These are phyloP conservation scores for Histomonas meleagridis DNA, from an alignment of 208 protist species.

Conservation along the genomic window DNA sequence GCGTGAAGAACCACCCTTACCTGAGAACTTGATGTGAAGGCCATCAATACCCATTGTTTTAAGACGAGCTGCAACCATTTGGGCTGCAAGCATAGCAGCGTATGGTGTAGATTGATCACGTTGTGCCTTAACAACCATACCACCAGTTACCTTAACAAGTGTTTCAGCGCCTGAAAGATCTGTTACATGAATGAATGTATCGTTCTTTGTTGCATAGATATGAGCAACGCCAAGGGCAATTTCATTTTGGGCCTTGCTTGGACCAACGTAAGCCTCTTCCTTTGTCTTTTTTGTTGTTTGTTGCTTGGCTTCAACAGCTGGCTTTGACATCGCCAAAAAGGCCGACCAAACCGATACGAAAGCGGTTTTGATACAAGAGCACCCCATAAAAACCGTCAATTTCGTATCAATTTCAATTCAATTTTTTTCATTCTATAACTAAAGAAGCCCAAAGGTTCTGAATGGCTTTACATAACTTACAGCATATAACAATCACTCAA, in stretches of 20 bases:
- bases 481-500: no score
- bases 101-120: conserved; percentile 99
- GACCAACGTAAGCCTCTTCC: not conserved
- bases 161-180: conserved; percentile 97
- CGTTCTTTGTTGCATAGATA: conserved; percentile 99
- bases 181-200: conserved; percentile 99
- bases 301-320: not conserved
- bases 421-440: no score
- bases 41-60: conserved; percentile 44
- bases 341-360: no score
- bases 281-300: not conserved
- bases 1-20: conserved; percentile 12
- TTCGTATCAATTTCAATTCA: no score
- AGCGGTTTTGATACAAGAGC: no score
- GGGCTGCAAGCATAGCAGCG: conserved; percentile 98
- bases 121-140: conserved; percentile 99
- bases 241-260: not conserved
- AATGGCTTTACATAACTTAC: no score
- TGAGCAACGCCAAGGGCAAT: conserved; percentile 84
- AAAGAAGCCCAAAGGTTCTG: no score
- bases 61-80: conserved; percentile 88
- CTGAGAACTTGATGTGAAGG: conserved; percentile 27
- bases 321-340: no score
- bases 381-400: no score
- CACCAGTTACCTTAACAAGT: conserved; percentile 89